Conservation (phyloP, 116 monocot species). For the Trichopus zeylanicus region DNA sequence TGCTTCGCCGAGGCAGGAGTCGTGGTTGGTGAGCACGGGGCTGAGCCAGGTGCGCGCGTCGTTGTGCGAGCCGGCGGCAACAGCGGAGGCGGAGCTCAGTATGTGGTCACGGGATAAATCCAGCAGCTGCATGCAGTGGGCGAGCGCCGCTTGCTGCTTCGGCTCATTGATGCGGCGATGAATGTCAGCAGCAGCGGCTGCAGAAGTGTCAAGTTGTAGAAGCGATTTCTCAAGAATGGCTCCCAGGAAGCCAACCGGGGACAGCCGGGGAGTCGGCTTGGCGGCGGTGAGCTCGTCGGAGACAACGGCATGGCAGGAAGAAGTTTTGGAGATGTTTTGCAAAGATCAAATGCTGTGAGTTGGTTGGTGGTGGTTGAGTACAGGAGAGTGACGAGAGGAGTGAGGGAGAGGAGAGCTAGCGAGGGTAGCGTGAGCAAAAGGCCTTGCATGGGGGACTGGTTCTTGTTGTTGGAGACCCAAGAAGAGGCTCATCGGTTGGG, state of each 20-base stretch:
- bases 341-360: too few relatives aligned
- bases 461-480: conserved; percentile 1
- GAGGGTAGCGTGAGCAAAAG: too few relatives aligned
- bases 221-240: conserved; percentile 19
- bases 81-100: conserved; percentile 8
- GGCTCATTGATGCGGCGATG: not conserved
- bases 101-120: conserved; percentile 41
- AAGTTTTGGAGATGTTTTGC: not conserved
- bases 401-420: too few relatives aligned
- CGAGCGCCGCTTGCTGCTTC: conserved; percentile 16
- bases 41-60: conserved; percentile 58
- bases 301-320: conserved; percentile 13
- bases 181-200: not conserved
- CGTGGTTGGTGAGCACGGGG: conserved; percentile 57
- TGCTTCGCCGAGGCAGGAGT: conserved; percentile 7
- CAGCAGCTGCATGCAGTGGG: conserved; percentile 43
- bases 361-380: not conserved
- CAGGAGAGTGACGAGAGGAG: too few relatives aligned
- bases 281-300: not conserved
- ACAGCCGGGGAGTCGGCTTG: not conserved
- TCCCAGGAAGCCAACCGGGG: too few relatives aligned
- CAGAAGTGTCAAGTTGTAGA: not conserved
- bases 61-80: conserved; percentile 1
- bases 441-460: too few relatives aligned
- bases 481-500: not conserved